Conservation (phyloP, 257 asterid genomes). For the Echites panduratus region DNA sequence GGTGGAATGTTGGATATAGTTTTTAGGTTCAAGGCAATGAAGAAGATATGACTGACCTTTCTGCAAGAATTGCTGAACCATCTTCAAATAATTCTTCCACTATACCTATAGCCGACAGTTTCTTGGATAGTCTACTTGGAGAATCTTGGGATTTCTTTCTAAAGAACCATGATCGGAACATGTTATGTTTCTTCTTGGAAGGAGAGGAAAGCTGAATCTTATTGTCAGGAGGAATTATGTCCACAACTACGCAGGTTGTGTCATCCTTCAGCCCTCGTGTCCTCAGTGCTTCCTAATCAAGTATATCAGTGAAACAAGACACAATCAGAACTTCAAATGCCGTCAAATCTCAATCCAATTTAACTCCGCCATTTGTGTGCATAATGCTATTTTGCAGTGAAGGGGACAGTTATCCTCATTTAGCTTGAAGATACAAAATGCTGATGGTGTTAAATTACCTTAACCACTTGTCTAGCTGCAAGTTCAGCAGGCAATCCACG, state of each 20-base stretch:
- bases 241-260: conserved; percentile 78
- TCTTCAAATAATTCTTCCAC: conserved; percentile 81
- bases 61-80: conserved; percentile 78
- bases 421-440: background rate
- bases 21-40: background rate
- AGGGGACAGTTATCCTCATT: background rate
- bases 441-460: conserved; percentile 33
- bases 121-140: conserved; percentile 31
- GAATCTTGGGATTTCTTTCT: conserved; percentile 31
- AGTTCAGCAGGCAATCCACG: conserved; percentile 80
- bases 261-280: conserved; percentile 76
- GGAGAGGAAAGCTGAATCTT: conserved; percentile 30
- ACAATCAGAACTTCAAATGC: background rate
- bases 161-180: conserved; percentile 41
- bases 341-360: background rate
- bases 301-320: conserved; percentile 14
- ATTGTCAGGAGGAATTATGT: conserved; percentile 55
- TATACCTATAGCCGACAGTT: conserved; percentile 51
- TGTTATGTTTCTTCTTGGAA: conserved; percentile 43
- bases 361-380: background rate
- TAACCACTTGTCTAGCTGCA: conserved; percentile 67
- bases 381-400: background rate
- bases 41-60: conserved; percentile 34
- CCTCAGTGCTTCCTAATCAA: conserved; percentile 64
- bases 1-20: background rate